Evolutionary conservation across 208 protist genomes (phyloP), one percentile per base, ranked within the genome.

Genomic region (Trypanosoma boissoni): DNA sequence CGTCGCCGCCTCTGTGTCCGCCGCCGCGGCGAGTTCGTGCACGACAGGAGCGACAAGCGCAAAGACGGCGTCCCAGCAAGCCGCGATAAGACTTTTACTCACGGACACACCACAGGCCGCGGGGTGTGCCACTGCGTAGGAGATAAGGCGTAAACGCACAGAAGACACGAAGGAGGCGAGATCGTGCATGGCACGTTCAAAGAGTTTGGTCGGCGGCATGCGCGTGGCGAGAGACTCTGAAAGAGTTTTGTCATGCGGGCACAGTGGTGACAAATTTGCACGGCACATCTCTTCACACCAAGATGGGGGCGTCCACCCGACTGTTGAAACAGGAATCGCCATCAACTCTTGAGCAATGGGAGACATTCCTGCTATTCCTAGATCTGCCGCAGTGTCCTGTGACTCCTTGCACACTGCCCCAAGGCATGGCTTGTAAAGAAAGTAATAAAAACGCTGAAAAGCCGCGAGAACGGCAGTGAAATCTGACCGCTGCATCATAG

Each of bases 131-230:
- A 74, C 81, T 24, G 80, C 54, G 45, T 66, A 77, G 10, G 81
- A 84, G 29, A 88, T 60, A 20, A 88, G 56, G 2, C 83, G 83
- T 23, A 91, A 62, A 28, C 83, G 69, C 24, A 91, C 64, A 4
- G 83, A 91, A 49, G 72, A 87, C 18, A 86, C 80, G 46, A 91
- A 68, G 36, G 76, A 72, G 3, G 72, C 64, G 8, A 78, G 51
- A 20, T 72, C 64, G 57, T 76, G 67, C 58, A 83, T 69, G 16
- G 83, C 83, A 36, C 72, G 68, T 5, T 74, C 46, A 54, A 69
- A 74, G 14, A 68, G 10, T 12, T 50, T 48, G n/a, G 3, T 14
- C 1, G 45, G 49, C 2, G 64, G 46, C 58, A 65, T 61, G 1
- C 67, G 67, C 2, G 16, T 57, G 2, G 58, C 42, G 14, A 72